Conservation (phyloP, 495 filamentous ascomycete genomes). For the Neurospora sp. region DNA sequence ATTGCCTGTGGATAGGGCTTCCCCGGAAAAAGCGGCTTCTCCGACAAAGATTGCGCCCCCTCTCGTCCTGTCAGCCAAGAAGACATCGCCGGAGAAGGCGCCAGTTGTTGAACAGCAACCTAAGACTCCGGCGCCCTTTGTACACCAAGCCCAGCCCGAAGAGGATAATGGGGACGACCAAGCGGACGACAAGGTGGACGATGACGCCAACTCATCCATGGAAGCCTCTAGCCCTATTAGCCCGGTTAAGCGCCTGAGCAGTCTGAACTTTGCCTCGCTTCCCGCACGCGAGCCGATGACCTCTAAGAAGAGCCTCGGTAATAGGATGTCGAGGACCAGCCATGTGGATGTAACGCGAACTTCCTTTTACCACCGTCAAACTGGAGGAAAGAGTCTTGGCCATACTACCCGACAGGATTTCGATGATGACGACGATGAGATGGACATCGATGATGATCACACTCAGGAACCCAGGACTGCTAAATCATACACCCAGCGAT, state of each 20-base stretch:
- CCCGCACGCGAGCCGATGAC: slow-evolving; percentile 82
- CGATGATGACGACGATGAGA: slow-evolving; percentile 37
- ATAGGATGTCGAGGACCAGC: slow-evolving; percentile 61
- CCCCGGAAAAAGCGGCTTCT: background rate
- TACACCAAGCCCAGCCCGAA: slow-evolving; percentile 1
- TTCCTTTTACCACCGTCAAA: slow-evolving; percentile 55
- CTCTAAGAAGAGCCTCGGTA: slow-evolving; percentile 63
- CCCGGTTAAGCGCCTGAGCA: slow-evolving; percentile 73
- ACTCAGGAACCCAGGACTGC: slow-evolving; percentile 28
- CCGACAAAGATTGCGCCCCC: background rate
- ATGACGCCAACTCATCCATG: slow-evolving; percentile 39
- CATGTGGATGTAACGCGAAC: slow-evolving; percentile 60
- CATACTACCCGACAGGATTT: slow-evolving; percentile 27
- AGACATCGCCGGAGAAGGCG: slow-evolving; percentile 1
- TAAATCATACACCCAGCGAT: slow-evolving; percentile 80
- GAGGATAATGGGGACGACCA: slow-evolving; percentile 22
- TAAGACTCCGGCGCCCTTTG: slow-evolving; percentile 1
- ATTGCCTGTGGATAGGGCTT: slow-evolving; percentile 3
- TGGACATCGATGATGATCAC: slow-evolving; percentile 48
- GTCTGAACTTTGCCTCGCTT: slow-evolving; percentile 82
- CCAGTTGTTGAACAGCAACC: background rate
- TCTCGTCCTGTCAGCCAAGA: background rate
- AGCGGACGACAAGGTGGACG: slow-evolving; percentile 35
- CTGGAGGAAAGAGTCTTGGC: slow-evolving; percentile 51
- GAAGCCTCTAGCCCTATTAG: slow-evolving; percentile 40